phyloP scores from a whole-genome alignment of 2,329 filamentous ascomycete genomes.

The Pseudogymnoascus destructans region DNA sequence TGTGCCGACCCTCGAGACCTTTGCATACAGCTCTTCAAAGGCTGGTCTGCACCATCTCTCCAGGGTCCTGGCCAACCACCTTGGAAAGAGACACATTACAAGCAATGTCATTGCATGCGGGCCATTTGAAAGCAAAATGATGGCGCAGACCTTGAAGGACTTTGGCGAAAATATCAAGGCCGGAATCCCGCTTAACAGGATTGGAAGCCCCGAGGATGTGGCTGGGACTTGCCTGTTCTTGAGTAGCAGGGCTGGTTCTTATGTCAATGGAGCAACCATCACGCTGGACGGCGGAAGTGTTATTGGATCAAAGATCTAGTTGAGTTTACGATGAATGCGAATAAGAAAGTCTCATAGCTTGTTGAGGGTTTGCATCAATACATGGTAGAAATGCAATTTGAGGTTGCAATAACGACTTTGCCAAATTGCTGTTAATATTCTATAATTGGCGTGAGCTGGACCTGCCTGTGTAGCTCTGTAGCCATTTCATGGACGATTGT shows the following conservation, averaged over 20 bases:
- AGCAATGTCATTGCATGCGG: conserved; percentile 60
- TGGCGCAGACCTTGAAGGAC: conserved; percentile 54
- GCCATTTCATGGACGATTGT: neutral
- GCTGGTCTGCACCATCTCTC: conserved; percentile 52
- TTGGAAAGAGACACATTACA: conserved; percentile 47
- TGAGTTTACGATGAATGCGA: neutral
- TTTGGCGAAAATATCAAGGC: conserved; percentile 41
- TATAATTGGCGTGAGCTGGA: neutral
- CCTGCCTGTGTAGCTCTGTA: neutral
- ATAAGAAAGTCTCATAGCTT: neutral
- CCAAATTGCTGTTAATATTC: neutral
- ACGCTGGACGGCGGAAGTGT: conserved; percentile 45
- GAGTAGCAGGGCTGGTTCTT: conserved; percentile 51
- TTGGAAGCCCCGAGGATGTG: conserved; percentile 55
- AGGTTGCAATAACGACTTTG: neutral
- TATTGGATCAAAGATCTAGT: conserved; percentile 34
- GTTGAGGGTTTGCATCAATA: neutral
- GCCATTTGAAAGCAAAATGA: conserved; percentile 59
- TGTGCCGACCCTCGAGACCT: conserved; percentile 46
- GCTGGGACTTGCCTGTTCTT: conserved; percentile 61
- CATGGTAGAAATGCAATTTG: neutral
- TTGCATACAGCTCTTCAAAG: conserved; percentile 47
- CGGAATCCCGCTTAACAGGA: conserved; percentile 51
- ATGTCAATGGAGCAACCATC: conserved; percentile 52
- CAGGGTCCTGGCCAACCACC: conserved; percentile 48